Evolutionary conservation across 1,284 basidiomycete genomes (phyloP), one percentile per base, ranked within the genome.

Genomic region (Spongispora temasekensis): DNA sequence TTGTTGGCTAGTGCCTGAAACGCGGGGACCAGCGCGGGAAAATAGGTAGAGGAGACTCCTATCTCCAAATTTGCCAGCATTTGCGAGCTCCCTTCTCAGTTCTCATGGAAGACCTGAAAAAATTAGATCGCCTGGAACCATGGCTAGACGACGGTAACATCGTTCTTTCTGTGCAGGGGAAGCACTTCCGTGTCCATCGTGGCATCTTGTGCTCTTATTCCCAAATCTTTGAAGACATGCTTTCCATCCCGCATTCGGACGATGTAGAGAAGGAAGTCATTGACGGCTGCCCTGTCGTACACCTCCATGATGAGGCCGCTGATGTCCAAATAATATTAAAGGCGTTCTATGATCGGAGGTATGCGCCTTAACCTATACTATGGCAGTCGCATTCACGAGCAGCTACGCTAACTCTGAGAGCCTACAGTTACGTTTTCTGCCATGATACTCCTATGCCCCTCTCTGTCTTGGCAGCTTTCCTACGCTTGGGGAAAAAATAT

Each of bases 141-240:
- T 69, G 68, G 69, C 25, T 61, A 6, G 62, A 65, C 1, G 70
- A 69, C 13, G 69, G 67, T 0, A 67, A 69, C 51, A 57, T 69
- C 42, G 15, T 68, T 52, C 53, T 68, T 23, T 37, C 42, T 6
- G 51, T 56, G 9, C 54, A 58, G 32, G 52, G 37, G 7, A 64
- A 64, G 57, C 34, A 21, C 10, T 69, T 69, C 40, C 61, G 61
- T 6, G 69, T 71, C 23, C 68, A 69, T 31, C 59, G 66, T 6
- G 60, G 58, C 35, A 42, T 65, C 52, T 50, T 70, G 23, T 25
- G 46, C 21, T 19, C 46, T 10, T 57, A 68, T 35, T 71, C 70
- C 6, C 58, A 60, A 9, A 44, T 71, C 19, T 70, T 70, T 55
- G 58, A 56, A 31, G 62, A 63, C 46, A 65, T 68, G 67, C 71